Conservation (phyloP, 208 protist species). For the Sergeia podlipaevii region DNA sequence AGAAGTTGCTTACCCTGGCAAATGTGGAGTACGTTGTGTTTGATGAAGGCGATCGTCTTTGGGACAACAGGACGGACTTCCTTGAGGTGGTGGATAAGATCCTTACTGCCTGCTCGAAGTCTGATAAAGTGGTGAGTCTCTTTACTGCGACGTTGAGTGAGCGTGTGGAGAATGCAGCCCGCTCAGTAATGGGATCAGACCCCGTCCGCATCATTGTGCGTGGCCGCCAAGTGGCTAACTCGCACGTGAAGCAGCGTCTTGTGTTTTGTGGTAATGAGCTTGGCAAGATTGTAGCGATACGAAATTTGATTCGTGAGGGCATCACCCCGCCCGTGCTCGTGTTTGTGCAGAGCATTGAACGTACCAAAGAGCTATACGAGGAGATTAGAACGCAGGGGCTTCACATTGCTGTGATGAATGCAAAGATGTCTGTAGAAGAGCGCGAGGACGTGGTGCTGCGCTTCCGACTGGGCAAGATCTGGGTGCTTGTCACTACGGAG, state of each 20-base stretch:
- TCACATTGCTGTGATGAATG: slow-evolving; percentile 90
- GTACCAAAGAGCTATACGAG: slow-evolving; percentile 95
- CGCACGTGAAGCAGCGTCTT: slow-evolving; percentile 87
- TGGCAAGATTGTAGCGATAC: slow-evolving; percentile 96
- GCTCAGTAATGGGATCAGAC: slow-evolving; percentile 87
- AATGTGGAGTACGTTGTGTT: slow-evolving; percentile 93
- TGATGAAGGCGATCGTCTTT: slow-evolving; percentile 97
- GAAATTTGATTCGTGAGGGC: slow-evolving; percentile 91
- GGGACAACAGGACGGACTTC: slow-evolving; percentile 88
- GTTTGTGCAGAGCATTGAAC: slow-evolving; percentile 98
- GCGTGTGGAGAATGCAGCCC: slow-evolving; percentile 87
- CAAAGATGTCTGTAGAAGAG: slow-evolving; percentile 86
- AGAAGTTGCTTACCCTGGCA: slow-evolving; percentile 71
- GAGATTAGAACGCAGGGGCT: slow-evolving; percentile 90
- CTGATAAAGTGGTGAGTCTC: slow-evolving; percentile 78
- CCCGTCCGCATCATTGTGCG: slow-evolving; percentile 93
- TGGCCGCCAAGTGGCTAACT: slow-evolving; percentile 68
- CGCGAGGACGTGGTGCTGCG: slow-evolving; percentile 92
- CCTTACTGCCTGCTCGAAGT: slow-evolving; percentile 71
- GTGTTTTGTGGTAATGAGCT: slow-evolving; percentile 96
- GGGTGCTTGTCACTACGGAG: slow-evolving; percentile 97
- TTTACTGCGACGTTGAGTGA: slow-evolving; percentile 95
- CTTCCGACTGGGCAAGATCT: slow-evolving; percentile 95
- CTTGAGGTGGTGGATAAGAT: slow-evolving; percentile 83
- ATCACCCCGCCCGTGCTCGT: slow-evolving; percentile 95